These are phyloP conservation scores for Candida multigemmis DNA, from an alignment of 805 yeast species.

Conservation along the genomic window DNA sequence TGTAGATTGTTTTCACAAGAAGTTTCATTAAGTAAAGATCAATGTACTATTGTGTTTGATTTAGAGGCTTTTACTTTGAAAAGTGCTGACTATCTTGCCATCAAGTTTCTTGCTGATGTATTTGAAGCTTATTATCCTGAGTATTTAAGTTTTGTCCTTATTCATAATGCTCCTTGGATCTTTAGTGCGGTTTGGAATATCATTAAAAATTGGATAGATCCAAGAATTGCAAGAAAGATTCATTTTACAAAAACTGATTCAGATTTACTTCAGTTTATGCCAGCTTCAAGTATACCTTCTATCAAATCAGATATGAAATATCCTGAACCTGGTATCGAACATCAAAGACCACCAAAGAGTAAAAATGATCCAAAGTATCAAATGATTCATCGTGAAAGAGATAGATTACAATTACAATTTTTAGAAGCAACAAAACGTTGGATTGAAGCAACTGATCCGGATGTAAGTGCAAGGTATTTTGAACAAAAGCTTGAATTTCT, in stretches of 20 bases:
- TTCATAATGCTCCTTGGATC: slow-evolving; percentile 94
- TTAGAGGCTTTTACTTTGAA: slow-evolving; percentile 72
- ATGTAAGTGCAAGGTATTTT: slow-evolving; percentile 36
- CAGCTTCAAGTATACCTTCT: slow-evolving; percentile 47
- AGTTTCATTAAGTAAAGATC: slow-evolving; percentile 54
- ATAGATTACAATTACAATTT: slow-evolving; percentile 39
- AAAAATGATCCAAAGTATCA: slow-evolving; percentile 25
- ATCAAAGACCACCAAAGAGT: slow-evolving; percentile 17
- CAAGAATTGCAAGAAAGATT: slow-evolving; percentile 85
- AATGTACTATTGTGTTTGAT: slow-evolving; percentile 64
- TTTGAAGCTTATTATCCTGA: slow-evolving; percentile 96
- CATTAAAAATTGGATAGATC: slow-evolving; percentile 86
- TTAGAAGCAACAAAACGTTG: slow-evolving; percentile 61
- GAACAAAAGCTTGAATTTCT: slow-evolving; percentile 47
- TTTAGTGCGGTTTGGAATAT: slow-evolving; percentile 89
- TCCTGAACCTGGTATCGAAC: slow-evolving; percentile 46
- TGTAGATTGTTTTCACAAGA: slow-evolving; percentile 52
- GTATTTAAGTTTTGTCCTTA: slow-evolving; percentile 68
- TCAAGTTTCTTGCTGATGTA: slow-evolving; percentile 72
- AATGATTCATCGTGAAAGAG: slow-evolving; percentile 38
- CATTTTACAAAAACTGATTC: slow-evolving; percentile 60
- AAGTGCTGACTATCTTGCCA: slow-evolving; percentile 86
- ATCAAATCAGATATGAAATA: slow-evolving; percentile 50
- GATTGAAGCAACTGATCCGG: slow-evolving; percentile 51
- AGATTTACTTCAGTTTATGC: slow-evolving; percentile 58